These are phyloP conservation scores for Zygosaccharomyces rouxii DNA, from an alignment of 805 yeast genomes.

Conservation along the genomic window DNA sequence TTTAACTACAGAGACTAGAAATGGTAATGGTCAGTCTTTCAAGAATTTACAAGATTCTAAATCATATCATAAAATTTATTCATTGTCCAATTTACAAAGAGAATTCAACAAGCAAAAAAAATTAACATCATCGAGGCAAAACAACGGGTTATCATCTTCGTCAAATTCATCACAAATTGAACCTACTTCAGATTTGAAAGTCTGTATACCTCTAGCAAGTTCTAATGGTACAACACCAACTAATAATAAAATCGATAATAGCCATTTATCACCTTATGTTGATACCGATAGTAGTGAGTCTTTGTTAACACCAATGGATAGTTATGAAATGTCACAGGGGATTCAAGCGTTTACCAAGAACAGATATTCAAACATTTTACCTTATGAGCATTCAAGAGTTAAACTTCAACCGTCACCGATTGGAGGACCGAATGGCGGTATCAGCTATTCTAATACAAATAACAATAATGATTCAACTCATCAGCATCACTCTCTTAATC, in stretches of 20 bases:
- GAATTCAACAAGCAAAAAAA: constrained; percentile 19
- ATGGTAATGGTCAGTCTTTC: not conserved
- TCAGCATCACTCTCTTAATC: too few relatives aligned
- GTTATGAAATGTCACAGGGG: constrained; percentile 54
- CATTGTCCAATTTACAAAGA: constrained; percentile 22
- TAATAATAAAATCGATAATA: not conserved
- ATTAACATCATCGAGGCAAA: not conserved
- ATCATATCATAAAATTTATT: constrained; percentile 25
- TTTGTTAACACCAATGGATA: constrained; percentile 29
- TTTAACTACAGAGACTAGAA: constrained; percentile 11
- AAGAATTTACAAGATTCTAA: constrained; percentile 14
- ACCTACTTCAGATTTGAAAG: constrained; percentile 5
- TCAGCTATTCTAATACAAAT: not conserved
- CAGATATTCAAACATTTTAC: constrained; percentile 80
- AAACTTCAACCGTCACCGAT: constrained; percentile 37
- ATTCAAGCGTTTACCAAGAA: constrained; percentile 75
- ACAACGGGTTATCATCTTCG: constrained; percentile 1
- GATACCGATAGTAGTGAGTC: constrained; percentile 20
- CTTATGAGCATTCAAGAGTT: constrained; percentile 82
- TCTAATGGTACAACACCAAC: not conserved
- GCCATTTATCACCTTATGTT: constrained; percentile 7
- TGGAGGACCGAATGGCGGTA: constrained; percentile 12
- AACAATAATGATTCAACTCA: not conserved
- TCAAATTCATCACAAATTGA: constrained; percentile 10
- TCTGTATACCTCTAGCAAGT: constrained; percentile 8